Base-by-base conservation (phyloP, 768 basidiomycete species). In the Leccinum subgranulosum region DNA sequence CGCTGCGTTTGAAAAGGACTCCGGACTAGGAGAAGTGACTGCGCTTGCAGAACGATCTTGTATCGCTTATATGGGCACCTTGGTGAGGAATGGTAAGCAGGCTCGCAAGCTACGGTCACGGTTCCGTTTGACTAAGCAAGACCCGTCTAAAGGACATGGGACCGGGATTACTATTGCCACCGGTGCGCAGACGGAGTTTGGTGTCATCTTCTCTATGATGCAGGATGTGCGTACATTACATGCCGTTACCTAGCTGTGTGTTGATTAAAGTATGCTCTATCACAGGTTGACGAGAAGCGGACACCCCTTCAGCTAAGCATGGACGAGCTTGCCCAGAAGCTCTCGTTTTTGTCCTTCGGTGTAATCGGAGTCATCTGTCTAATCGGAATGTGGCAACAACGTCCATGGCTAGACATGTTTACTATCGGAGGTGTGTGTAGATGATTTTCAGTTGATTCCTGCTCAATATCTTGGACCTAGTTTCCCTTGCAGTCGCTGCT, bases 161-260 rank as follows among this genome's bases (percentile, higher is more conserved):
- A 77, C 81, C 39, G 95, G 96, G 6, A 77, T 98, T 47, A 93
- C 96, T 6, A 90, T 98, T 47, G 92, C 84, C 0, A 92, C 84
- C 1, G 90, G 96, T 2, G 79, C 83, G 12, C 84, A 89, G 60
- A 96, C 93, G 1, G 95, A 98, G 68, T 96, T 98, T 72, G 95
- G 95, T 25, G 86, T 96, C 55, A 92, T 98, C 59, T 98, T 98
- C 69, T 86, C 89, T 14, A 96, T 97, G 93, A 93, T 98, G 92
- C 94, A 97, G 73, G 94, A 97, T 69, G 94, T 94, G 60, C 56
- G 76, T 74, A 29, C 41, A 10, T 6, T 6, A 9, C 34, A 53
- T 54, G 34, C 57, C 25, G 25, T 21, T 6, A 14, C 33, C 8
- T 28, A 14, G 15, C 6, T 1, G 17, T 12, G 41, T 43, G 11